Percentiles rank a stretch among this genome's conserved stretches.
Conservation (phyloP, 257 asterid species). For the Knoxia roxburghii region DNA sequence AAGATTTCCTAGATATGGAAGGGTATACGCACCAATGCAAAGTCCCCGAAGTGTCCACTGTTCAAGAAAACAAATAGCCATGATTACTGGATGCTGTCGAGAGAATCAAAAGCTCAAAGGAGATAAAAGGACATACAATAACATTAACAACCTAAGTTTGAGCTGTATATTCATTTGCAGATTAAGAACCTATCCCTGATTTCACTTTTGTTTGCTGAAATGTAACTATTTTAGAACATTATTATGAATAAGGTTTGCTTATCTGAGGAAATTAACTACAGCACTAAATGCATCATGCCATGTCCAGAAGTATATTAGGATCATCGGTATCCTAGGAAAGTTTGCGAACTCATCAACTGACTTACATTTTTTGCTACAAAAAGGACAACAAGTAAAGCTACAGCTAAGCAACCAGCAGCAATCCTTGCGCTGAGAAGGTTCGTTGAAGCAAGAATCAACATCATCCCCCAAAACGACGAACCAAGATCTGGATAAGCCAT, state of each 20-base stretch:
- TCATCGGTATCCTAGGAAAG: not conserved
- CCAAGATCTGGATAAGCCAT: constrained; percentile 35
- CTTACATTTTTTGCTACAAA: constrained; percentile 44
- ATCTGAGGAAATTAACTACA: not conserved
- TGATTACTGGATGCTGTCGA: constrained; percentile 17
- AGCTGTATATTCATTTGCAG: no score
- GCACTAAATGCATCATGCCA: not conserved
- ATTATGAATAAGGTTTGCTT: not conserved
- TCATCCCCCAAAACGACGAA: constrained; percentile 51
- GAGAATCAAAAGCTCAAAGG: not conserved
- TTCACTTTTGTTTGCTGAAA: no score
- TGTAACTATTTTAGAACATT: no score
- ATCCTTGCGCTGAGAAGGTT: constrained; percentile 38
- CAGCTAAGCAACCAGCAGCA: constrained; percentile 37
- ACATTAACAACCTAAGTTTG: not conserved
- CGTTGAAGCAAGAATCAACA: constrained; percentile 42
- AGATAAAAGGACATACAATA: not conserved
- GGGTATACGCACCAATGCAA: constrained; percentile 35
- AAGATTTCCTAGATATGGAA: constrained; percentile 4
- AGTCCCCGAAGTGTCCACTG: constrained; percentile 49
- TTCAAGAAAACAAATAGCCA: constrained; percentile 10
- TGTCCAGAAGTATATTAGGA: not conserved
- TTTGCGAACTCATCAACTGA: not conserved
- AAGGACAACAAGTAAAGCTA: constrained; percentile 29
- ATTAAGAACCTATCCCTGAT: no score